Evolutionary conservation across 805 yeast genomes (phyloP), one percentile per base, ranked within the genome.

Genomic region (Saturnispora saitoi): DNA sequence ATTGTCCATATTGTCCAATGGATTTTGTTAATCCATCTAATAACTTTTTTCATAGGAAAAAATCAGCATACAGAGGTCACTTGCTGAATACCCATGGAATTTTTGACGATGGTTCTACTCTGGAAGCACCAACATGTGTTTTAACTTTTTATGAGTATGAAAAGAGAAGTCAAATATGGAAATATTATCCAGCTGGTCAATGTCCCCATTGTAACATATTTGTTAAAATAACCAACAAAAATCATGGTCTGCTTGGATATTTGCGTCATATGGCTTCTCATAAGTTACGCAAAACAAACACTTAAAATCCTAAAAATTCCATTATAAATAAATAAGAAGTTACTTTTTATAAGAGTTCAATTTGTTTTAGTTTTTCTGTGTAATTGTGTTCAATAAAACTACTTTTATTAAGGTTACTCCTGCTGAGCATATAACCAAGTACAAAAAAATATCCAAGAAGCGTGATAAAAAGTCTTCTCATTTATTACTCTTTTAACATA

Each of bases 81-180:
- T 32, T 53, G 42, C 48, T 53, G 37, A 53, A 53, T 26, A 53
- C 56, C 5, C 56, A 53, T 40, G 56, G 56, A 3, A 45, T 53
- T 30, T 51, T 48, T 43, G 54, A 52, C 14, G 50, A 46, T 28
- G 56, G 54, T 4, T 15, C 30, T 1, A 26, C 14, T 5, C 31
- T 39, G 38, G 39, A 46, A 32, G 5, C 47, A 15, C 54, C 56
- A 2, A n/a, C 17, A 15, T 11, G 14, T 12, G 37, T 45, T 11
- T 19, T 31, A n/a, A 30, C 32, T 10, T 42, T 50, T 26, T 53
- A 46, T 43, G 55, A 52, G 31, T 46, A 19, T 20, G 53, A 41
- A 26, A 46, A 43, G 38, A 42, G 49, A 10, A 41, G 45, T 19
- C 43, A 45, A 4, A 31, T 48, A 40, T 30, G 32, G 36, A 46